Conservation (phyloP, 169 alveolate species). For the Eimeria maxima region DNA sequence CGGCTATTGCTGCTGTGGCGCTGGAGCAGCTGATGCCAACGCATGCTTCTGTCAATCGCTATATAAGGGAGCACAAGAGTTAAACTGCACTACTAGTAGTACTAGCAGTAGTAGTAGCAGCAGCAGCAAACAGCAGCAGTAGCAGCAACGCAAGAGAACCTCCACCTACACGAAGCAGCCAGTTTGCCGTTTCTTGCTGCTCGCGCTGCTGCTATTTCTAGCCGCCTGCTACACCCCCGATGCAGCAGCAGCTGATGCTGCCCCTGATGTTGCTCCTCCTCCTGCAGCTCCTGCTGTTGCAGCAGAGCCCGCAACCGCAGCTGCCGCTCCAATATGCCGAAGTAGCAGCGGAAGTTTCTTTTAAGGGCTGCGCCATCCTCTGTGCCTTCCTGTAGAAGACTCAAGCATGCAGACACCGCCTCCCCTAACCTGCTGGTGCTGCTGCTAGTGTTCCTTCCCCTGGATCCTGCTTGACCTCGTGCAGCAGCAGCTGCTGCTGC, state of each 20-base stretch:
- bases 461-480: not conserved
- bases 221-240: not conserved
- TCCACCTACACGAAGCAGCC: not conserved
- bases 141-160: not conserved
- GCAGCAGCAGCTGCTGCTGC: slow-evolving; percentile 16
- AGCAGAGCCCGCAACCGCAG: slow-evolving; percentile 1
- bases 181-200: not conserved
- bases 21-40: too few relatives aligned
- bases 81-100: not conserved
- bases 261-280: not conserved
- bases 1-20: too few relatives aligned
- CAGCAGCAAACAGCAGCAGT: not conserved
- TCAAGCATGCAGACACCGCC: not conserved
- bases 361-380: slow-evolving; percentile 46
- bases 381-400: slow-evolving; percentile 24
- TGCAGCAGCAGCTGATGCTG: slow-evolving; percentile 44
- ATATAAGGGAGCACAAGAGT: too few relatives aligned
- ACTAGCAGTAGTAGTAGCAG: not conserved
- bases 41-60: too few relatives aligned
- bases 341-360: slow-evolving; percentile 12
- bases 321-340: slow-evolving; percentile 14
- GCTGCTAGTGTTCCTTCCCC: not conserved
- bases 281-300: not conserved
- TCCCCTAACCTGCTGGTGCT: not conserved
- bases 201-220: not conserved